These are phyloP conservation scores for Lactarius pseudohatsudake DNA, from an alignment of 768 basidiomycete species.

Conservation along the genomic window DNA sequence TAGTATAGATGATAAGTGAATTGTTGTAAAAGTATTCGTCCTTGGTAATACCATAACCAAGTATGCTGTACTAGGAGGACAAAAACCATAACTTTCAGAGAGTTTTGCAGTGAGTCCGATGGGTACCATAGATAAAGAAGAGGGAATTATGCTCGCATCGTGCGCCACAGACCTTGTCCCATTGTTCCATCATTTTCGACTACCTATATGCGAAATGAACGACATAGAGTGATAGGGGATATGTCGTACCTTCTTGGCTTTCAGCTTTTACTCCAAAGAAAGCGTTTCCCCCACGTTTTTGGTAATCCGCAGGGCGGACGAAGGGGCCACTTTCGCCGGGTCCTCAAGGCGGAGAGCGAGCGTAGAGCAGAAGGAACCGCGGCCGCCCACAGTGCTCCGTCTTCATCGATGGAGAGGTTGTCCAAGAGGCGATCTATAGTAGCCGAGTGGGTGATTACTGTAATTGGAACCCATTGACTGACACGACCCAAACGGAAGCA, in stretches of 20 bases:
- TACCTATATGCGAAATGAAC: constrained; percentile 41
- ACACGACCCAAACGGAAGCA: not conserved
- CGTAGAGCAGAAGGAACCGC: constrained; percentile 47
- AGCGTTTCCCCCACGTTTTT: constrained; percentile 51
- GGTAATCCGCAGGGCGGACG: constrained; percentile 51
- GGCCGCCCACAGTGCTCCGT: constrained; percentile 63
- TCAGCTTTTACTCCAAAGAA: constrained; percentile 61
- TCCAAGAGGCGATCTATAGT: constrained; percentile 52
- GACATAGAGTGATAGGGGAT: not conserved
- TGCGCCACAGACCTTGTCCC: constrained; percentile 55
- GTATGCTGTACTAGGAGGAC: not conserved
- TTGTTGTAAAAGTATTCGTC: too few relatives aligned
- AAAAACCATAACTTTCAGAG: not conserved
- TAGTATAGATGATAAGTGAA: not conserved
- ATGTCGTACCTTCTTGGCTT: constrained; percentile 51
- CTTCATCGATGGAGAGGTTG: constrained; percentile 44
- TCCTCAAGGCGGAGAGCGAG: constrained; percentile 44
- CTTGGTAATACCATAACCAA: too few relatives aligned
- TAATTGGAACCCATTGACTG: too few relatives aligned
- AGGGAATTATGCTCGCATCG: constrained; percentile 51
- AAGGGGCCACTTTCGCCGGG: constrained; percentile 44
- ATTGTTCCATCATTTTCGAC: constrained; percentile 67
- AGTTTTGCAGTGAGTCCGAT: constrained; percentile 9
- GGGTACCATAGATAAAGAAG: constrained; percentile 40
- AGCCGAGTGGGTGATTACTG: not conserved